Base-by-base conservation (phyloP, 192 early-diverging fungal species). In the Coemansia asiatica region DNA sequence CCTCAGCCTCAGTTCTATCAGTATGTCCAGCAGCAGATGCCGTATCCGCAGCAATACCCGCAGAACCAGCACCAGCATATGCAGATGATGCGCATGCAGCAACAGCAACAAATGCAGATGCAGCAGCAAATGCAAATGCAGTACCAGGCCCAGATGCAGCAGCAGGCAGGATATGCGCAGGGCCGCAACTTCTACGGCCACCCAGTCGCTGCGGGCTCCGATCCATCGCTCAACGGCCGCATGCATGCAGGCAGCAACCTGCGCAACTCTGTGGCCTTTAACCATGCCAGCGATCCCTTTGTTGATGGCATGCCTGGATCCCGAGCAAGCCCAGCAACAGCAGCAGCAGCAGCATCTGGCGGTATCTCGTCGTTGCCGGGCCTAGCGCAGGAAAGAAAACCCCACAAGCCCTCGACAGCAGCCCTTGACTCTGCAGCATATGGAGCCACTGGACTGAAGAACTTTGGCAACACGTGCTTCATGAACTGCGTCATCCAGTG, bases 401-500 rank as follows among this genome's bases (percentile, higher is more conserved):
- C 57, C 28, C n/a, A 57, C 55, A 59, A 46, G 61, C 28, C 19
- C n/a, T 56, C 35, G 38, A 22, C 21, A 58, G 64, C 26, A 22
- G 67, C 53, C 13, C 57, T 58, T 9, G 85, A 85, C n/a, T 72
- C 84, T 0, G 76, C 67, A 10, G 47, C 79, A 26, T 86, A 87
- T 51, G 90, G 90, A 13, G 84, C 84, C 8, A 89, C 89, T 0
- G 90, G 92, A 26, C 64, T 94, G 66, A 87, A 85, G 36, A 94
- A 94, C 69, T 69, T 94, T 58, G 92, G 92, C 59, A 94, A 92
- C 68, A 94, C 92, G 4, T 94, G 92, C 61, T 94, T 86, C 66
- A 92, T 92, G 92, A 94, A 94, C 71, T 87, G 90, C 38, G 85
- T 91, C 35, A 84, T 94, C 50, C 92, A 94, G 62, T 91, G 89